Evolutionary conservation across 805 yeast species (phyloP), one percentile per base, ranked within the genome.

Genomic region (Zygosaccharomyces bisporus): DNA sequence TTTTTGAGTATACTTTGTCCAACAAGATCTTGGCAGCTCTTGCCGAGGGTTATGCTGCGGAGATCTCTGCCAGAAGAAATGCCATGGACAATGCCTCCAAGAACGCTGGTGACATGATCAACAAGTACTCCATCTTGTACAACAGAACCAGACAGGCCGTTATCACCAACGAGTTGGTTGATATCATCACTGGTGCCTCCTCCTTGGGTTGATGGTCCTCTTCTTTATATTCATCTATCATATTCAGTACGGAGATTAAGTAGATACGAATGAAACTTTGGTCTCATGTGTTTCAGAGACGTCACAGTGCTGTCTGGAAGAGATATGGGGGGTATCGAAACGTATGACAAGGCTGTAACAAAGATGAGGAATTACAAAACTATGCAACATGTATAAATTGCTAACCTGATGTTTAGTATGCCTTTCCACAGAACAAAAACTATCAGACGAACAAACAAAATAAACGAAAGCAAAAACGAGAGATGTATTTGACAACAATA

Each of bases 91-190:
- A 93, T 67, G 99, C 99, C 53, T 89, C 97, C 59, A 91, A 93
- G 93, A 91, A 91, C 69, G 99, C 99, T 53, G 96, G 95, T 75
- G 99, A 93, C 64, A 93, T 93, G 98, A 93, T 93, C 69, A 81
- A 79, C 75, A 84, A 80, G 68, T 91, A 86, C 85, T 85, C 98
- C 58, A 93, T 93, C 71, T 82, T 93, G 73, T 93, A 93, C 77
- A 93, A 93, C 90, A 91, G 99, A 81, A 85, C 97, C 66, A 88
- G 97, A 79, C 99, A 93, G 80, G 96, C 97, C 58, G 96, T 90
- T 67, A 91, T 91, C 67, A 90, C 98, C 73, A 93, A 93, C 81
- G 99, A 93, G 79, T 78, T 93, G 82, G 99, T 93, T 67, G 99
- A 93, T 76, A 93, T 93, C 67, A 91, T 93, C 72, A 93, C 99